phyloP scores from a whole-genome alignment of 2,329 filamentous ascomycete species.

The Fusarium floridanum region DNA sequence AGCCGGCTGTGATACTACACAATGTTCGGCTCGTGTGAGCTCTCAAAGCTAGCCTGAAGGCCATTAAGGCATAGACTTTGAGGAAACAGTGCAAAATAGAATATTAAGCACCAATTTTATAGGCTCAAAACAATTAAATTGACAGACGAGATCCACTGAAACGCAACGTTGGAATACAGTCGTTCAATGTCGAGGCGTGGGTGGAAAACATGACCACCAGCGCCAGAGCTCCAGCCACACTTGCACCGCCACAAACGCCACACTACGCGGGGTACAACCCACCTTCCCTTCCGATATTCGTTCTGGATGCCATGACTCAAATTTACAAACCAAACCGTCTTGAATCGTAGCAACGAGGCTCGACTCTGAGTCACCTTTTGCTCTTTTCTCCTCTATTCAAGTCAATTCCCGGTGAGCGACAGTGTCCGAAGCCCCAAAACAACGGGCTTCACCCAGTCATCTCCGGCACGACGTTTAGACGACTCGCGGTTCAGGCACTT shows the following conservation, averaged over 20 bases:
- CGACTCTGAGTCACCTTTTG: conserved; percentile 37
- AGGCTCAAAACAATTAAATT: neutral
- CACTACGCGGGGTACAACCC: conserved; percentile 10
- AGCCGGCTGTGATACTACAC: conserved; percentile 23
- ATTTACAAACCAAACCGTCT: conserved; percentile 19
- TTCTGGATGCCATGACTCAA: conserved; percentile 43
- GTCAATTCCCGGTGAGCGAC: conserved; percentile 39
- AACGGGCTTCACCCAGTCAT: conserved; percentile 54
- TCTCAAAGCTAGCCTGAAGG: conserved; percentile 30
- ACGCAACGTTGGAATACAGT: neutral
- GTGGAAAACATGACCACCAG: conserved; percentile 14
- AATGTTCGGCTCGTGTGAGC: conserved; percentile 38
- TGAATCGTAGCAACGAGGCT: conserved; percentile 34
- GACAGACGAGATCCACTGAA: neutral
- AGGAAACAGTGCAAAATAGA: neutral
- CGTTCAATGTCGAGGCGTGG: neutral
- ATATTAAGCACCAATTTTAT: neutral
- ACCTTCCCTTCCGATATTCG: conserved; percentile 35
- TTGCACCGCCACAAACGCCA: conserved; percentile 36
- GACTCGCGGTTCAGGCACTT: conserved; percentile 67
- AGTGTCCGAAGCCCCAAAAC: conserved; percentile 51
- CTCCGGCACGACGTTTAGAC: conserved; percentile 62
- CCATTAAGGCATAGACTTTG: conserved; percentile 36
- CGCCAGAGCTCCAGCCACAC: conserved; percentile 8
- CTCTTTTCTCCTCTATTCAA: conserved; percentile 15